Evolutionary conservation across 208 protist genomes (phyloP), one percentile per base, ranked within the genome.

Genomic region (Vickermania spadyakhi): DNA sequence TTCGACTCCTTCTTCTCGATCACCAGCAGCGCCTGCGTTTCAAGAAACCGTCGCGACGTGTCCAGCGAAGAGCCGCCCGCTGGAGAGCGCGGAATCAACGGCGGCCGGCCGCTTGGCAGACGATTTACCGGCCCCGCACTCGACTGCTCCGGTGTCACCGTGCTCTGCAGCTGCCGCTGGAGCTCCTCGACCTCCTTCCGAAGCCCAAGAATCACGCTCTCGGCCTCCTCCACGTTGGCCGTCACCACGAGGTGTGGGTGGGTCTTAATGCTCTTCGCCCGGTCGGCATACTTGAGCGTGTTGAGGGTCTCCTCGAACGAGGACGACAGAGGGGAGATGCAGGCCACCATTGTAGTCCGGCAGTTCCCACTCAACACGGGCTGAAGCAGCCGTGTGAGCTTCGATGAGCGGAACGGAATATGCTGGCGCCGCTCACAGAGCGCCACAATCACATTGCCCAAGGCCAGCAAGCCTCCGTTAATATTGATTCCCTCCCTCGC

Each of bases 241-340:
- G 73, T 45, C 25, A 75, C 61, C 14, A 89, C 79, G 11, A 86
- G 62, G 54, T 84, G 72, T 13, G 89, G 89, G 27, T 82, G 79
- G 49, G 96, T 97, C 14, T 85, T 76, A 64, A 98, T 97, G 54
- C 88, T 82, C 66, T 97, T 93, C 13, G 94, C 94, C 3, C 94
- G 75, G 68, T 97, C 84, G 3, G 97, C 97, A 73, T 98, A 98
- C 75, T 97, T 97, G 54, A 99, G 79, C 21, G 97, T 98, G 69
- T 94, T 97, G 26, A 97, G 77, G 5, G 91, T 96, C 69, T 98
- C 97, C 59, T 98, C 95, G 41, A 97, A 79, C 31, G 93, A 96
- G 18, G 68, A 66, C 25, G 81, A 86, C 28, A 74, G 74, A 0
- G 96, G 96, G 3, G 81, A 90, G 28, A 98, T 72, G 72, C 96